A percentile compares a stretch with the other conserved stretches of the same genome.
These are phyloP conservation scores for Capsella rubella DNA, from an alignment of 441 rosid genomes.

Conservation along the genomic window DNA sequence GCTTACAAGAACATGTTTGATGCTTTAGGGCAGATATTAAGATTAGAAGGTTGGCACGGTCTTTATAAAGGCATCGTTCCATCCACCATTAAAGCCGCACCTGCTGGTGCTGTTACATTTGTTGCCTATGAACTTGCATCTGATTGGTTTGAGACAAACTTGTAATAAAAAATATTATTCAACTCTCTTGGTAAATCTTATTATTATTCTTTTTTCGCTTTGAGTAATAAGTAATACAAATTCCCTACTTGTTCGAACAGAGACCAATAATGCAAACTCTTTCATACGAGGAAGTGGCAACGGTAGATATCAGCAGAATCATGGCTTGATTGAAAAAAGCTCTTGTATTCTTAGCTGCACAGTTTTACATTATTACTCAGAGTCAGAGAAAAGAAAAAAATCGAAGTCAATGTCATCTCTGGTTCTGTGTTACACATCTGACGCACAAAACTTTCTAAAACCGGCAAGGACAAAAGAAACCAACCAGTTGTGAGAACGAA, in stretches of 20 bases:
- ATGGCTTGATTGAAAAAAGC: not conserved
- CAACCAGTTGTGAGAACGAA: conserved; percentile 25
- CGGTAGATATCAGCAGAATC: not conserved
- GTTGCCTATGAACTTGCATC: conserved; percentile 22
- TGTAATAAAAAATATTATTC: not conserved
- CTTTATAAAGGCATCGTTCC: conserved; percentile 86
- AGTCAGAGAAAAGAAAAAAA: not conserved
- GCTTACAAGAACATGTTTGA: conserved; percentile 27
- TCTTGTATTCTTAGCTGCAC: conserved; percentile 21
- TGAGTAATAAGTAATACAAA: not conserved
- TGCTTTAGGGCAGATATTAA: conserved; percentile 5
- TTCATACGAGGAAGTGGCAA: not conserved
- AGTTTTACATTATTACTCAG: conserved; percentile 38
- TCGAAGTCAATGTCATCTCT: conserved; percentile 26
- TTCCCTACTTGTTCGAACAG: not conserved
- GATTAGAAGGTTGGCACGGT: conserved; percentile 65
- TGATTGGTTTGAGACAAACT: conserved; percentile 12
- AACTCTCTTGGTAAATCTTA: not conserved
- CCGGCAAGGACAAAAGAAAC: conserved; percentile 22
- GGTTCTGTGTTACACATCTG: conserved; percentile 26
- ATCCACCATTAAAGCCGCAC: conserved; percentile 88
- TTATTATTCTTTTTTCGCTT: not conserved
- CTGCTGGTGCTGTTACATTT: conserved; percentile 86
- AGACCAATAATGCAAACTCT: not conserved
- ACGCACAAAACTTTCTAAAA: conserved; percentile 31